Base-by-base conservation (phyloP, 306 rosid species). In the Trichosanthes truncata region DNA sequence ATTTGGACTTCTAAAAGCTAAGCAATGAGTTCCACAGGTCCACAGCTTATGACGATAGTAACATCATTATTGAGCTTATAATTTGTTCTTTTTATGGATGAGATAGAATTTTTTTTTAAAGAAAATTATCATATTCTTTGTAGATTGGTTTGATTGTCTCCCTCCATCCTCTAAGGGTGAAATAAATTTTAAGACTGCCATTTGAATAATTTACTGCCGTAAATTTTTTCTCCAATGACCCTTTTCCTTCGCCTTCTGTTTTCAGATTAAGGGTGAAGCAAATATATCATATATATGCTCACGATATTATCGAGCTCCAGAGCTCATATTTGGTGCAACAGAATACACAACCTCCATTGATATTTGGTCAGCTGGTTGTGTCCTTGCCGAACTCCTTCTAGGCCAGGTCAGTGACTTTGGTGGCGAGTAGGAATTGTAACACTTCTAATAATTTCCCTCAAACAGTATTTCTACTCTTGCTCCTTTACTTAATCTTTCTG, bases 361-460 rank as follows among this genome's bases (percentile, higher is more conserved):
- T 84, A 90, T 93, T 65, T 93, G 99, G 99, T 95, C 97, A 76
- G 94, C 97, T 88, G 99, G 99, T 82, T 95, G 99, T 87, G 99
- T 91, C 66, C 99, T 95, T 65, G 99, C 99, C 3, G 97, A 95
- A 88, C 97, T 95, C 80, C 97, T 95, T 84, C 86, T 93, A 63
- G 97, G 97, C 84, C 93, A 91, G 97, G 98, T 95, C 79, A 53
- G 82, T 83, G 43, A 80, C 71, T 78, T 35, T 15, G 59, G 43
- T 60, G 9, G 80, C 26, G 46, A 17, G 72, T 35, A 38, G 46
- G 59, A 17, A 56, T 45, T 5, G 29, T 7, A 18, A 14, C 45
- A 4, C 9, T 31, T 79, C 53, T 49, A n/a, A 33, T 26, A 20
- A 21, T 67, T 51, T 79, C 74, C 66, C 29, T 3, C 53, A 3